Conservation (phyloP, 164 flowering plant species). For the Warburgia ugandensis region DNA sequence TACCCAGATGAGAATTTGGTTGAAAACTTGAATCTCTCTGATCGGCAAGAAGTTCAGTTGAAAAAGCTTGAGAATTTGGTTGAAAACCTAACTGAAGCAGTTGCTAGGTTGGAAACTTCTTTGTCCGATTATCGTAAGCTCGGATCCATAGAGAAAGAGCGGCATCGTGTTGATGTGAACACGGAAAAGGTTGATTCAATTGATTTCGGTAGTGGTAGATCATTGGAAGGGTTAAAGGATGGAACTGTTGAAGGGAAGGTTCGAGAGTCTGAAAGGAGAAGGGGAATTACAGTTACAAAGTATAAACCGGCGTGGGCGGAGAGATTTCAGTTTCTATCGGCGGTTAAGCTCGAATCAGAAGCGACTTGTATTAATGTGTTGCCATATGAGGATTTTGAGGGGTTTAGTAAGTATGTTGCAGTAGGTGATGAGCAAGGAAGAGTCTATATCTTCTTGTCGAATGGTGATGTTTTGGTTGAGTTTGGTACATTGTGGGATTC, state of each 20-base stretch:
- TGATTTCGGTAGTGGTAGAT: conserved; percentile 6
- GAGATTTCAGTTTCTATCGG: conserved; percentile 78
- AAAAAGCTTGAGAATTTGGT: conserved; percentile 59
- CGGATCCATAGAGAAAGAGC: conserved; percentile 11
- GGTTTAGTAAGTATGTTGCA: conserved; percentile 73
- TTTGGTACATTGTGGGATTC: conserved; percentile 43
- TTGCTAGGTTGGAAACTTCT: conserved; percentile 48
- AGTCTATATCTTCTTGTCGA: conserved; percentile 58
- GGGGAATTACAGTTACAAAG: conserved; percentile 51
- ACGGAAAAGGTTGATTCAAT: neutral
- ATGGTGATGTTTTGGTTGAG: conserved; percentile 73
- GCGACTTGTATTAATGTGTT: conserved; percentile 63
- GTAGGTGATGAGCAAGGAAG: conserved; percentile 81
- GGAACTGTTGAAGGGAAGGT: conserved; percentile 4
- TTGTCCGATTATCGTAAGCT: conserved; percentile 18
- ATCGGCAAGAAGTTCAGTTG: conserved; percentile 41
- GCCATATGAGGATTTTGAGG: conserved; percentile 79
- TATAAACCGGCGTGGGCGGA: conserved; percentile 89
- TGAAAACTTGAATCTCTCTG: conserved; percentile 5
- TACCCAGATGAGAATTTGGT: conserved; percentile 6
- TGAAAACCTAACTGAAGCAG: conserved; percentile 47
- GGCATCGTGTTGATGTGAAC: conserved; percentile 6
- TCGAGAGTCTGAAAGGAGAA: conserved; percentile 13
- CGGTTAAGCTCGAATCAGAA: conserved; percentile 69
- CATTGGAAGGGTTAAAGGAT: neutral